These are phyloP conservation scores for Tolypocladium capitatum DNA, from an alignment of 2,329 filamentous ascomycete genomes.

Conservation along the genomic window DNA sequence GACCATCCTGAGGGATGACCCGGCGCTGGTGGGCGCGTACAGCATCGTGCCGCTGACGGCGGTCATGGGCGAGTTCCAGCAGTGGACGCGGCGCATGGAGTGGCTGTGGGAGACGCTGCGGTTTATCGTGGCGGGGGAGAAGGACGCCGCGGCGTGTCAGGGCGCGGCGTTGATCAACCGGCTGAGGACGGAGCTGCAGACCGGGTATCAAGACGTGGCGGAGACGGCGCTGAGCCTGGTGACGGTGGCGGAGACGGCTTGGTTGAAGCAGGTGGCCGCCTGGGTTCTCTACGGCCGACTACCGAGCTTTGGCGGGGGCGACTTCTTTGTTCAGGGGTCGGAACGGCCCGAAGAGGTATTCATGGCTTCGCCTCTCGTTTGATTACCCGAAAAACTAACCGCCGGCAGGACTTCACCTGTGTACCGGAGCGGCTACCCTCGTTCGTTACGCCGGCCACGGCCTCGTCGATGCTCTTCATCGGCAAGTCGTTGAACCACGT, in stretches of 20 bases:
- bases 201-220: slow-evolving; percentile 79
- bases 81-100: slow-evolving; percentile 71
- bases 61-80: slow-evolving; percentile 72
- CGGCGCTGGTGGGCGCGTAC: slow-evolving; percentile 75
- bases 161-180: slow-evolving; percentile 67
- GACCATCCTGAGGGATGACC: slow-evolving; percentile 61
- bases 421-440: slow-evolving; percentile 54
- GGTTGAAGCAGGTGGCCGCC: slow-evolving; percentile 78
- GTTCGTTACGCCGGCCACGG: slow-evolving; percentile 64
- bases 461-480: slow-evolving; percentile 77
- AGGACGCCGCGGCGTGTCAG: slow-evolving; percentile 32
- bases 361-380: not conserved
- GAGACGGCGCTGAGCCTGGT: slow-evolving; percentile 60
- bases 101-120: slow-evolving; percentile 68
- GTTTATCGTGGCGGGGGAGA: slow-evolving; percentile 44
- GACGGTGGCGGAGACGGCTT: slow-evolving; percentile 72
- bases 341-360: slow-evolving; percentile 27
- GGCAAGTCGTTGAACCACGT: slow-evolving; percentile 83
- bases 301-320: slow-evolving; percentile 61
- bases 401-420: slow-evolving; percentile 40
- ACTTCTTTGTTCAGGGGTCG: slow-evolving; percentile 66
- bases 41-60: slow-evolving; percentile 85
- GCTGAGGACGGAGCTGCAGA: slow-evolving; percentile 63
- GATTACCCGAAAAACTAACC: not conserved
- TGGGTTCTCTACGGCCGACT: slow-evolving; percentile 86